Evolutionary conservation across 2,329 filamentous ascomycete species (phyloP), one percentile per base, ranked within the genome.

Genomic region (Xylaria polymorpha): DNA sequence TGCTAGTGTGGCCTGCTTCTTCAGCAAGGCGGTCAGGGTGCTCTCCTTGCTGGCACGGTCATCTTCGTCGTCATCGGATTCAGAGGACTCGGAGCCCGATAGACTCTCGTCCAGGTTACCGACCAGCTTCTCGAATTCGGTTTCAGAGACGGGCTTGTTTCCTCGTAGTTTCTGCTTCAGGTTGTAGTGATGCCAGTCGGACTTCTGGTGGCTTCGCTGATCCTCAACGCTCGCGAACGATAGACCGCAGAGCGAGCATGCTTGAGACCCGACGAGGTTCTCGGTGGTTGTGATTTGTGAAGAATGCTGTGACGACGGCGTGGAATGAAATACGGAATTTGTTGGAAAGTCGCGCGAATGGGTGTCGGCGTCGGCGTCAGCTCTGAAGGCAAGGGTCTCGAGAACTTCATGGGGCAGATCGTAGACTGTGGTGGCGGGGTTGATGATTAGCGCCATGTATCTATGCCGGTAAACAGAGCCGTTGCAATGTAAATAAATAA

Each of bases 101-200:
- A 97, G 86, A 76, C 92, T 96, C 83, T 99, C 95, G 74, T 98
- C 93, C 41, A 99, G 84, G 68, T 96, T 89, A 43, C 90, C 93
- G 8, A 98, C 86, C 7, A 98, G 85, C 78, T 91, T 93, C 78
- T 96, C 93, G 74, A 99, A 99, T 41, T 97, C 94, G 8, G 78
- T 80, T 77, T 99, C 96, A 1, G 89, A 88, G 1, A 98, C 91
- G 0, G 92, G 81, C 10, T 86, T 86, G 67, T 86, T 85, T 0
- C 93, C 93, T 56, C 93, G 90, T 66, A 97, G 83, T 83, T 93
- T 97, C 78, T 95, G 92, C 81, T 97, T 98, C 70, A 98, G 82
- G 79, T 99, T 99, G 82, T 98, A 99, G 72, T 91, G 88, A 80
- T 99, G 96, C 58, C 97, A 85, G 77, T 99, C 96, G 10, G 95